Percentiles rank a stretch among this genome's conserved stretches.
Conservation (phyloP, 768 basidiomycete species). For the Trametes maxima region DNA sequence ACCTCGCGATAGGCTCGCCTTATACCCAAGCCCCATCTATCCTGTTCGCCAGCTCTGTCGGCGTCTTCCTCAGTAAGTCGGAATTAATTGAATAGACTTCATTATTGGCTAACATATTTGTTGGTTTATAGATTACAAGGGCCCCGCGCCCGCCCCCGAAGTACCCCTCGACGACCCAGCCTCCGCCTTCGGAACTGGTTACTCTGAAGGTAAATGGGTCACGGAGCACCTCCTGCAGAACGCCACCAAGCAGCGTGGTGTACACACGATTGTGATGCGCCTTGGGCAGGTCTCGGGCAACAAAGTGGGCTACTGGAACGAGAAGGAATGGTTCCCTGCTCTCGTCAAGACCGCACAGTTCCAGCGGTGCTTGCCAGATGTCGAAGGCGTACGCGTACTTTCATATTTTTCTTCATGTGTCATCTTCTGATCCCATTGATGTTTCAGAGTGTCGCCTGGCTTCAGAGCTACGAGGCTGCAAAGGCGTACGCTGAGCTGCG, state of each 20-base stretch:
- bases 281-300: constrained; percentile 37
- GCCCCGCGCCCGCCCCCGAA: constrained; percentile 8
- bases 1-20: constrained; percentile 20
- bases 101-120: not conserved
- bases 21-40: constrained; percentile 3
- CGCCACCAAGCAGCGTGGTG: constrained; percentile 23
- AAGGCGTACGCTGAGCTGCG: constrained; percentile 30
- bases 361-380: constrained; percentile 30
- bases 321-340: constrained; percentile 36
- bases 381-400: constrained; percentile 20
- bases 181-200: constrained; percentile 28
- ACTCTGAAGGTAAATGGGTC: constrained; percentile 37
- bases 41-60: constrained; percentile 18
- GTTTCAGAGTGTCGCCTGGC: constrained; percentile 29
- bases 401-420: not conserved
- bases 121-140: constrained; percentile 6
- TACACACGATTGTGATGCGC: constrained; percentile 36
- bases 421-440: not conserved
- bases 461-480: constrained; percentile 30
- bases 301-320: constrained; percentile 37
- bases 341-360: constrained; percentile 30
- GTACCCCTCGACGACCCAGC: constrained; percentile 9
- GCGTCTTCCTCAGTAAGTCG: constrained; percentile 14
- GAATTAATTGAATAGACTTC: too few relatives aligned
- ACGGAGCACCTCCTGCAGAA: constrained; percentile 33